These are phyloP conservation scores for Pseudogymnoascus sp. DNA, from an alignment of 2,329 filamentous ascomycete species.

Conservation along the genomic window DNA sequence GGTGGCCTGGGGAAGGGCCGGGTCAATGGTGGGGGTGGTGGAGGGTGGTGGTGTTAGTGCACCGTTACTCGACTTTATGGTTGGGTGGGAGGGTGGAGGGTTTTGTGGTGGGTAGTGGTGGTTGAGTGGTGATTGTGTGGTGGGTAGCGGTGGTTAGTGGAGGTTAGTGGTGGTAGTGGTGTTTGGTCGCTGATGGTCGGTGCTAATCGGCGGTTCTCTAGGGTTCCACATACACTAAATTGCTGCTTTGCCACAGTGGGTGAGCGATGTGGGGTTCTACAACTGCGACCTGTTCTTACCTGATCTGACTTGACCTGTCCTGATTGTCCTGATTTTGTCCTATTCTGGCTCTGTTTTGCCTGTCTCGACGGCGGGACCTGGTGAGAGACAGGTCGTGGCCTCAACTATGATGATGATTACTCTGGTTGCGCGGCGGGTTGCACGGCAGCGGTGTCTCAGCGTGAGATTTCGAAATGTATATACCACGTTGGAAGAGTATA, in stretches of 20 bases:
- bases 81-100: neutral
- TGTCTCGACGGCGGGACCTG: neutral
- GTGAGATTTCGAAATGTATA: neutral
- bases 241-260: neutral
- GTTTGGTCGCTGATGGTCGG: neutral
- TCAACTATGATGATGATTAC: neutral
- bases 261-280: neutral
- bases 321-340: neutral
- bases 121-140: neutral
- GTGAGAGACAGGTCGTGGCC: neutral
- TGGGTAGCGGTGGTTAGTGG: neutral
- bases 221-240: neutral
- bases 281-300: neutral
- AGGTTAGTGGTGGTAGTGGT: neutral
- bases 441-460: neutral
- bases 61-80: neutral
- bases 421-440: neutral
- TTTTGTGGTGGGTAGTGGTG: neutral
- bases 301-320: neutral
- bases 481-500: neutral
- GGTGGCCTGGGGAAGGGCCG: constrained; percentile 1
- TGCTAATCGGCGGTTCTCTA: neutral
- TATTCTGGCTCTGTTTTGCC: neutral
- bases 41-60: neutral
- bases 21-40: neutral